phyloP scores from a whole-genome alignment of 495 filamentous ascomycete genomes.

The Clavariopsis aquatica region DNA sequence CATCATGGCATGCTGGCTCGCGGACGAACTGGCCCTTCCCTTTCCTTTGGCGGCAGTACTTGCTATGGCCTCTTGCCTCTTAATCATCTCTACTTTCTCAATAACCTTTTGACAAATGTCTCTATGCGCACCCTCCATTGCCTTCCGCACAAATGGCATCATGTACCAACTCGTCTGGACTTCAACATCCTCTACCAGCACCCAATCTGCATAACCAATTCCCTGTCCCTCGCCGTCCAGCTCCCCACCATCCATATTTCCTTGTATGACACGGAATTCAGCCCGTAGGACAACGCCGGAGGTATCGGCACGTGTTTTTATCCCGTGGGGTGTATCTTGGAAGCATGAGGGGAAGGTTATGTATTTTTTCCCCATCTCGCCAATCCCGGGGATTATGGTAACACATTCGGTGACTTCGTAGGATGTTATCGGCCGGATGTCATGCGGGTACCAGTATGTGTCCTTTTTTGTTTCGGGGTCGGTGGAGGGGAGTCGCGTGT shows the following conservation, averaged over 20 bases:
- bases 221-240: constrained; percentile 34
- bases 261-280: constrained; percentile 26
- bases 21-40: neutral
- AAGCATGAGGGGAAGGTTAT: constrained; percentile 28
- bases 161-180: constrained; percentile 32
- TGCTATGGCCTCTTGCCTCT: constrained; percentile 22
- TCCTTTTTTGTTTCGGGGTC: constrained; percentile 20
- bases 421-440: constrained; percentile 18
- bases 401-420: constrained; percentile 31
- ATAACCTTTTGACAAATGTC: constrained; percentile 33
- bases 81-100: constrained; percentile 31
- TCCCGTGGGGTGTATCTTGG: constrained; percentile 28
- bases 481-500: constrained; percentile 16
- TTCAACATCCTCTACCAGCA: constrained; percentile 35
- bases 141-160: constrained; percentile 34
- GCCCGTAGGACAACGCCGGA: constrained; percentile 25
- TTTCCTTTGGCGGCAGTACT: constrained; percentile 17
- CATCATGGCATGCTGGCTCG: neutral
- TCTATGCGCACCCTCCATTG: constrained; percentile 29
- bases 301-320: constrained; percentile 31
- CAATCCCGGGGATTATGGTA: constrained; percentile 27
- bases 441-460: constrained; percentile 32
- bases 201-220: constrained; percentile 28
- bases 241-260: constrained; percentile 19
- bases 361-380: constrained; percentile 32